Percentiles rank a stretch among this genome's conserved stretches.
Evolutionary conservation across 164 flowering plant species (phyloP).

Genomic region (Euptelea pleiosperma): DNA sequence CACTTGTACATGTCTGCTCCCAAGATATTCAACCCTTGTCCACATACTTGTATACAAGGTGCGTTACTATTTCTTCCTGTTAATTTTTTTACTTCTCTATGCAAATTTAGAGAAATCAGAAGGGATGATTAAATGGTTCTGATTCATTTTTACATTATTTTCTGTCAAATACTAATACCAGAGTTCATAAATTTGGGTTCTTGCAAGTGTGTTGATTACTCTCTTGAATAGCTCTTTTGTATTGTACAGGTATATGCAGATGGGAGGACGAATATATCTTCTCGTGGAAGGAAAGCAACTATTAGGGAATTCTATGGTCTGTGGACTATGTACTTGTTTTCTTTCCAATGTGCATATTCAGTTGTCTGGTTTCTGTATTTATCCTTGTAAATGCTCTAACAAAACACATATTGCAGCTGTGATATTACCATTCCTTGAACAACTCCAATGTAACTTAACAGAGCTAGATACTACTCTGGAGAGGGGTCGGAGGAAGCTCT

Average conservation of each 20-base stretch:
- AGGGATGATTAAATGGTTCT: neutral
- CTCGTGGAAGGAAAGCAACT: constrained; percentile 63
- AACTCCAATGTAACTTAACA: constrained; percentile 54
- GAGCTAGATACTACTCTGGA: constrained; percentile 34
- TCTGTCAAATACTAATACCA: neutral
- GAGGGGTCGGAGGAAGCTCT: constrained; percentile 17
- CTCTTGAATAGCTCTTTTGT: neutral
- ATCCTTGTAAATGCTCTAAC: constrained; percentile 1
- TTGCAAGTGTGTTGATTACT: constrained; percentile 6
- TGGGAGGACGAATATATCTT: constrained; percentile 41
- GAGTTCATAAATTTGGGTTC: neutral
- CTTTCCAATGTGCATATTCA: neutral
- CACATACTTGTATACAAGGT: constrained; percentile 72
- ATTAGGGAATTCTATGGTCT: constrained; percentile 68
- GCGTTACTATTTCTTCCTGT: constrained; percentile 8
- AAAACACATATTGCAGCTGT: constrained; percentile 49
- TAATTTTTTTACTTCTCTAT: too few species aligned
- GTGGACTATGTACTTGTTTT: constrained; percentile 5
- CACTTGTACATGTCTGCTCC: constrained; percentile 62
- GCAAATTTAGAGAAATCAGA: neutral
- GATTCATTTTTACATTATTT: neutral
- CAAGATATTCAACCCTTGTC: constrained; percentile 58
- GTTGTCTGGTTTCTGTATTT: neutral
- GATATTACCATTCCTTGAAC: constrained; percentile 75
- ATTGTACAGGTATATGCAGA: constrained; percentile 47